phyloP scores from a whole-genome alignment of 768 basidiomycete species.

The Leucocoprinus birnbaumii region DNA sequence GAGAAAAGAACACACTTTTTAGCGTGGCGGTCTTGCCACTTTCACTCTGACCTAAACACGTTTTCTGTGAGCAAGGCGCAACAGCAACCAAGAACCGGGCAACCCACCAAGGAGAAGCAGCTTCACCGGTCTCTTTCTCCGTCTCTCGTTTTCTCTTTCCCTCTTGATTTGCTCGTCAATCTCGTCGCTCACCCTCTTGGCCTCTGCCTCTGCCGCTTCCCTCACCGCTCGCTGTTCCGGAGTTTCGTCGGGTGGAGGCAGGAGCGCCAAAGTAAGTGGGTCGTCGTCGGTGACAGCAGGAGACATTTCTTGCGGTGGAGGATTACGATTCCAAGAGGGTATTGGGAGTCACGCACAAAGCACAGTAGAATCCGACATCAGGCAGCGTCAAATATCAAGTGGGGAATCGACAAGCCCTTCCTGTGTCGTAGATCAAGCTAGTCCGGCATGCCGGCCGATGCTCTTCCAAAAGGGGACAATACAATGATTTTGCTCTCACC shows the following conservation, averaged over 20 bases:
- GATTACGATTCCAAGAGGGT: constrained; percentile 8
- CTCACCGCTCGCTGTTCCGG: constrained; percentile 50
- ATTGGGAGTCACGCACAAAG: constrained; percentile 10
- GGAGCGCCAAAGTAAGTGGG: constrained; percentile 56
- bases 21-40: constrained; percentile 80
- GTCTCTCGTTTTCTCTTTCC: constrained; percentile 56
- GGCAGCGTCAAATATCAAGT: constrained; percentile 8
- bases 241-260: constrained; percentile 66
- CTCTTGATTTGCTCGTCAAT: constrained; percentile 73
- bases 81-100: constrained; percentile 6
- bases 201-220: constrained; percentile 60
- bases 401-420: background rate
- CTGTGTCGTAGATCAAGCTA: too few relatives aligned
- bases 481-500: too few relatives aligned
- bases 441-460: too few relatives aligned
- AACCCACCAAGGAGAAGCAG: constrained; percentile 63
- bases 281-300: constrained; percentile 45
- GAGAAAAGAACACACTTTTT: constrained; percentile 48
- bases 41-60: constrained; percentile 55
- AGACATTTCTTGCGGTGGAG: constrained; percentile 17
- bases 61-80: background rate
- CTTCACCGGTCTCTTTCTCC: constrained; percentile 68
- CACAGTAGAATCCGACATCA: constrained; percentile 8
- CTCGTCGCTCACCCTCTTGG: constrained; percentile 61
- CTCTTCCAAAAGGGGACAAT: background rate